Evolutionary conservation across 148 eudicot species (phyloP).

Genomic region (Limonium bicolor): DNA sequence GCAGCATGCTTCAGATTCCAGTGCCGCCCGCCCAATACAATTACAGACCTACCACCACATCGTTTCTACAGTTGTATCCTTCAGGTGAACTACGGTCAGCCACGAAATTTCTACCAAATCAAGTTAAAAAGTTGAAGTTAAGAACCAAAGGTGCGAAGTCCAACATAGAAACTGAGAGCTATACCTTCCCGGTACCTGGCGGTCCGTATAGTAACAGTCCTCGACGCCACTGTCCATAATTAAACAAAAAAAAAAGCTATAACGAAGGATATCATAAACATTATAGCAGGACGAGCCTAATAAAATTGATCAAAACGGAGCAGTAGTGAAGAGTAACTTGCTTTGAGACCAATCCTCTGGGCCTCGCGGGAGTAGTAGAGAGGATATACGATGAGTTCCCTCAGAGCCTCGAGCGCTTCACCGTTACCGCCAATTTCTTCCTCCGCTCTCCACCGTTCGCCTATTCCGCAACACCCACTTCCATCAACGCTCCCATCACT

Average conservation of each 20-base stretch:
- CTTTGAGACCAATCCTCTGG: constrained; percentile 54
- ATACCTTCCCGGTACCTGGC: constrained; percentile 94
- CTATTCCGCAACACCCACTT: too few relatives aligned
- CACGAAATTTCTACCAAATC: too few relatives aligned
- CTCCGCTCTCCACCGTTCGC: constrained; percentile 49
- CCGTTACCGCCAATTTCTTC: constrained; percentile 65
- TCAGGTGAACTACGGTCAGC: too few relatives aligned
- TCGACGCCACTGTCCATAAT: constrained; percentile 82
- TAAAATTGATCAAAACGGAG: neutral
- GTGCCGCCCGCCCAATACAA: too few relatives aligned
- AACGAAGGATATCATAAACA: too few relatives aligned
- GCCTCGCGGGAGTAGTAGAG: constrained; percentile 39
- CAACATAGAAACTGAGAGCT: too few relatives aligned
- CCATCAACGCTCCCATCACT: too few relatives aligned
- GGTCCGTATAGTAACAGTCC: constrained; percentile 92
- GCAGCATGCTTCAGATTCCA: too few relatives aligned
- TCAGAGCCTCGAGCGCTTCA: constrained; percentile 61
- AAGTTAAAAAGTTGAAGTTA: too few relatives aligned
- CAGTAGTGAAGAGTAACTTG: constrained; percentile 5
- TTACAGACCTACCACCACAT: too few relatives aligned
- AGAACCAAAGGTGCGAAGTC: too few relatives aligned
- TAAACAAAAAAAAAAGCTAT: constrained; percentile 4
- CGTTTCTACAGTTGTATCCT: too few relatives aligned
- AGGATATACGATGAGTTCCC: constrained; percentile 71
- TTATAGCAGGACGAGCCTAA: neutral